Percentiles rank a stretch among this genome's conserved stretches.
phyloP scores from a whole-genome alignment of 257 asterid species.

The Lithospermum erythrorhizon region DNA sequence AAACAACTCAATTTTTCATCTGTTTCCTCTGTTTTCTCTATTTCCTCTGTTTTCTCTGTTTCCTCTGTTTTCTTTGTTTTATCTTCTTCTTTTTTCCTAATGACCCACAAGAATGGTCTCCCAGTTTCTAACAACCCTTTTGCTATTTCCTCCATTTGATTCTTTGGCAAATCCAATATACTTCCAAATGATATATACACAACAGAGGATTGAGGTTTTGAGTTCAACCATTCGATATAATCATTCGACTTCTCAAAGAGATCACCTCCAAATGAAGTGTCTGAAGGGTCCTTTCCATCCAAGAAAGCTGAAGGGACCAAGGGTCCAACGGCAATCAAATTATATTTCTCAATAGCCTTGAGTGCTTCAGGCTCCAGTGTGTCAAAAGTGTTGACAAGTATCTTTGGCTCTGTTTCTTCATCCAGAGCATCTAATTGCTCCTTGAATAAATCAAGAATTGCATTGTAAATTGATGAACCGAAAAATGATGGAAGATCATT shows the following conservation, averaged over 20 bases:
- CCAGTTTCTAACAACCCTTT: conserved; percentile 14
- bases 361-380: conserved; percentile 28
- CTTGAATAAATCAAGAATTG: conserved; percentile 18
- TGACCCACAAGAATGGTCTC: conserved; percentile 26
- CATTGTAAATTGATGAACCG: conserved; percentile 13
- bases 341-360: conserved; percentile 13
- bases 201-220: conserved; percentile 14
- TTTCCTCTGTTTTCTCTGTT: no score
- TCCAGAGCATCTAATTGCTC: conserved; percentile 36
- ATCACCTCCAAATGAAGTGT: conserved; percentile 28
- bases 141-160: conserved; percentile 20
- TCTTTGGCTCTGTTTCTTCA: conserved; percentile 18
- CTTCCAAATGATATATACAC: conserved; percentile 45
- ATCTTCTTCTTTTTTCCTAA: not conserved
- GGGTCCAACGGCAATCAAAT: conserved; percentile 36
- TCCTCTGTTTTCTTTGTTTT: no score
- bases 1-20: no score
- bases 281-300: conserved; percentile 26
- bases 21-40: no score
- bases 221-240: conserved; percentile 21
- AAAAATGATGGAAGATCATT: conserved; percentile 48
- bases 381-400: conserved; percentile 39
- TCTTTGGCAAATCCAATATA: conserved; percentile 16
- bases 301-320: conserved; percentile 33
- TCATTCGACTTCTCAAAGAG: conserved; percentile 2